phyloP scores from a whole-genome alignment of 805 yeast genomes.

The Suhomyces sp. region DNA sequence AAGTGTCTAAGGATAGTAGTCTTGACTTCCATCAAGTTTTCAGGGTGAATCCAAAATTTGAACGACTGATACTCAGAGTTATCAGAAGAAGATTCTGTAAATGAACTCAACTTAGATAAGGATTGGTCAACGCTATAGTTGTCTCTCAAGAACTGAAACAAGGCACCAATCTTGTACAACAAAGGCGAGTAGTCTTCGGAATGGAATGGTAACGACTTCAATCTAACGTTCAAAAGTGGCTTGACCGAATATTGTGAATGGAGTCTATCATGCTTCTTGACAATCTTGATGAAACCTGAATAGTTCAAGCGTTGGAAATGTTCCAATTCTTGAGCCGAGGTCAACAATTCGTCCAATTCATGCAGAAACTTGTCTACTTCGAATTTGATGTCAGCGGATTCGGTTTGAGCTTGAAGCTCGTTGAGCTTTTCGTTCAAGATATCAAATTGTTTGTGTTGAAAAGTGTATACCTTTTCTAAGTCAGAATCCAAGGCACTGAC shows the following conservation, averaged over 20 bases:
- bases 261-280: conserved; percentile 91
- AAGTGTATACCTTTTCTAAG: conserved; percentile 72
- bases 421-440: conserved; percentile 64
- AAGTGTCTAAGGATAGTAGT: conserved; percentile 90
- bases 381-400: conserved; percentile 35
- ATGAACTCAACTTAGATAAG: conserved; percentile 48
- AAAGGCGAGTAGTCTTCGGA: conserved; percentile 93
- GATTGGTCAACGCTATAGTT: conserved; percentile 54
- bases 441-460: conserved; percentile 66
- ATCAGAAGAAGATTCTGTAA: conserved; percentile 33
- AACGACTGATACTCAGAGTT: conserved; percentile 54
- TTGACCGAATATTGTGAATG: conserved; percentile 87
- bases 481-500: conserved; percentile 66
- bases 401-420: conserved; percentile 58
- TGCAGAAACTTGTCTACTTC: conserved; percentile 62
- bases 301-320: conserved; percentile 87
- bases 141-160: conserved; percentile 80
- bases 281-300: conserved; percentile 93
- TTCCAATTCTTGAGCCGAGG: conserved; percentile 80
- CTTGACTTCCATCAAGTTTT: conserved; percentile 93
- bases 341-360: conserved; percentile 69
- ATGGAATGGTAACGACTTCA: conserved; percentile 86
- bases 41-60: conserved; percentile 97
- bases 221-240: conserved; percentile 83
- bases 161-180: conserved; percentile 72